Percentiles rank a stretch among this genome's conserved stretches.
Conservation (phyloP, 345 rosid species). For the Rhizophora apiculata region DNA sequence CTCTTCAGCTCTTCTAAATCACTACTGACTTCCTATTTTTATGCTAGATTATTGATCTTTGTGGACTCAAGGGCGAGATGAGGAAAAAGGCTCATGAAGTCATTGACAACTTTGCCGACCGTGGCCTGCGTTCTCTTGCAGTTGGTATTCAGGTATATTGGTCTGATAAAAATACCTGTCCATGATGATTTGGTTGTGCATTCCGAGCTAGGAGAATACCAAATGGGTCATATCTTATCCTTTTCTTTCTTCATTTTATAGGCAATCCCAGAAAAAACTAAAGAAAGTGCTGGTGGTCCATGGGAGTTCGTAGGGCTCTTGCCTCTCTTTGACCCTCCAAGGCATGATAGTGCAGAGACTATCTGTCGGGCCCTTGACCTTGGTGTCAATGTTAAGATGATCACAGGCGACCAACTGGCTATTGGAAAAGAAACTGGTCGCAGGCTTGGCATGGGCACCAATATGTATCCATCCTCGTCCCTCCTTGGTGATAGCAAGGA, state of each 20-base stretch:
- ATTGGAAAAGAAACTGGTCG: slow-evolving; percentile 87
- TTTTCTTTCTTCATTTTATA: slow-evolving; percentile 17
- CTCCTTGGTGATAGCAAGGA: slow-evolving; percentile 63
- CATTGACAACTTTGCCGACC: slow-evolving; percentile 65
- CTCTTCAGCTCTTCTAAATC: no score
- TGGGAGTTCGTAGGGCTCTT: slow-evolving; percentile 94
- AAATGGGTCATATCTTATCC: neutral
- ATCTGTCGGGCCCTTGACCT: slow-evolving; percentile 74
- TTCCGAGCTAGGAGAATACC: neutral
- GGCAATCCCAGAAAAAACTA: slow-evolving; percentile 65
- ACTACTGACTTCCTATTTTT: neutral
- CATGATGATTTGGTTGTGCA: neutral
- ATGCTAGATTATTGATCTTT: slow-evolving; percentile 69
- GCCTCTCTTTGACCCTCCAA: slow-evolving; percentile 92
- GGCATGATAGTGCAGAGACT: slow-evolving; percentile 83
- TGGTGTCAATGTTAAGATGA: slow-evolving; percentile 87
- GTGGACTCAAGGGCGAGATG: slow-evolving; percentile 54
- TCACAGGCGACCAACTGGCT: slow-evolving; percentile 87
- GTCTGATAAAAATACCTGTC: neutral
- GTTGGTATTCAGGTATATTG: slow-evolving; percentile 67
- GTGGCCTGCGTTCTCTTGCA: slow-evolving; percentile 82
- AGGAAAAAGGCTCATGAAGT: slow-evolving; percentile 51
- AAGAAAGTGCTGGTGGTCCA: slow-evolving; percentile 64
- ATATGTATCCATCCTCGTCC: slow-evolving; percentile 81
- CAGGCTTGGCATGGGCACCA: slow-evolving; percentile 86